Evolutionary conservation across 2,329 filamentous ascomycete genomes (phyloP), one percentile per base, ranked within the genome.

Genomic region (Exophiala alcalophila): DNA sequence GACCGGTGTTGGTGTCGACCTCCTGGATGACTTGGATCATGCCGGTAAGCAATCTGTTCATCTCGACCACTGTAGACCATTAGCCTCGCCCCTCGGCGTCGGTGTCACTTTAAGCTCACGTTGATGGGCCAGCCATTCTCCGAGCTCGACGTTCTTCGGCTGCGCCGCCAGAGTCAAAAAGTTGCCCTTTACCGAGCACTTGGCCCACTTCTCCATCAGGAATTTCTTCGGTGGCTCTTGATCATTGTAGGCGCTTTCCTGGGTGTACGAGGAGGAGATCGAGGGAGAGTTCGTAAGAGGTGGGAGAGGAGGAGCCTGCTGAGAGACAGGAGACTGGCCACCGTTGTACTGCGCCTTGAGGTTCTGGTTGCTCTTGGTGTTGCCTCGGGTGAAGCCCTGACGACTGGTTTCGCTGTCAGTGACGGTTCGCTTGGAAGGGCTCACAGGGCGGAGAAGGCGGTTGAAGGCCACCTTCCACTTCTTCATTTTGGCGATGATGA

Each of bases 61-160:
- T 89, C 68, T 96, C 90, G 56, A 94, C 87, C 55, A 94, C 89
- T 94, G 56, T 36, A 47, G 35, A 23, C n/a, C 39, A 36, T 49
- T 23, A 31, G 44, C 49, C 29, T 55, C 42, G 21, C 34, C 33
- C 33, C 15, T 18, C 8, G 2, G 11, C 9, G 12, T 20, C 15
- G 9, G 16, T 30, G 20, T 8, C 5, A 19, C 16, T 27, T 20
- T 24, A 6, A 30, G 35, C 59, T 61, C 74, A 94, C 91, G 83
- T 74, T 96, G 91, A 65, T 96, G 88, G 51, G 90, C 90, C 57
- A 96, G 77, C 91, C 91, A 97, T 67, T 97, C 91, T 54, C 88
- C 91, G 62, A 88, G 81, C 60, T 96, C 91, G 31, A 96, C 86
- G 43, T 92, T 90, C 71, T 91, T 90, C 15, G 91, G 91, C 61